Evolutionary conservation across 768 basidiomycete species (phyloP), one percentile per base, ranked within the genome.

Genomic region (Hirschioporus abietinus): DNA sequence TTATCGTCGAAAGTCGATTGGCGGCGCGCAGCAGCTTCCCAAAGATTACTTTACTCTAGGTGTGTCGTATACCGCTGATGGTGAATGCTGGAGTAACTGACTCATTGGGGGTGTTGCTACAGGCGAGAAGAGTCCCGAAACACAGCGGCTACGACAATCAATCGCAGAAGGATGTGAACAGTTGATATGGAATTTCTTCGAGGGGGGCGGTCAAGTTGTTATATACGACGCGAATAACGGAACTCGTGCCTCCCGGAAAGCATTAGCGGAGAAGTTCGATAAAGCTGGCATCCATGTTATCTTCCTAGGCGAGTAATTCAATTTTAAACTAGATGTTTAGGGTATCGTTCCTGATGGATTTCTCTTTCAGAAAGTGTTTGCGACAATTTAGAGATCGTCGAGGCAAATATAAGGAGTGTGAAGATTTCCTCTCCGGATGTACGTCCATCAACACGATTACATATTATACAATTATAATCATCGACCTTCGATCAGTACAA

Each of bases 221-320:
- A 96, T 99, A 69, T 99, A 98, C 79, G 97, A 99, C 75, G 97
- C 97, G 30, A 99, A 99, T 74, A 98, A 98, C 71, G 95, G 95
- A 1, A 87, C 86, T 7, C 81, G 82, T 24, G 83, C 82, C 61
- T 83, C 83, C 34, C 80, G 97, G 65, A 86, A 90, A 68, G 80
- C 80, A 24, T 76, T 97, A 63, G 88, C 89, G 0, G 88, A 95
- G 78, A 95, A 88, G 78, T 98, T 96, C 73, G 90, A 92, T 75
- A 85, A 86, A 72, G 83, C 78, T 24, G 95, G 92, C 0, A 90
- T 98, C 64, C 96, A 99, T 81, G 93, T 99, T 68, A 86, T 99
- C 71, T 83, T 98, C 77, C 84, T 99, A 26, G 96, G 96, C 93
- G 78, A 71, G 81, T 52, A 20, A 3, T 60, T 62, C 1, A 35